Conservation (phyloP, 139 green algal genomes). For the Dunaliella primolecta region DNA sequence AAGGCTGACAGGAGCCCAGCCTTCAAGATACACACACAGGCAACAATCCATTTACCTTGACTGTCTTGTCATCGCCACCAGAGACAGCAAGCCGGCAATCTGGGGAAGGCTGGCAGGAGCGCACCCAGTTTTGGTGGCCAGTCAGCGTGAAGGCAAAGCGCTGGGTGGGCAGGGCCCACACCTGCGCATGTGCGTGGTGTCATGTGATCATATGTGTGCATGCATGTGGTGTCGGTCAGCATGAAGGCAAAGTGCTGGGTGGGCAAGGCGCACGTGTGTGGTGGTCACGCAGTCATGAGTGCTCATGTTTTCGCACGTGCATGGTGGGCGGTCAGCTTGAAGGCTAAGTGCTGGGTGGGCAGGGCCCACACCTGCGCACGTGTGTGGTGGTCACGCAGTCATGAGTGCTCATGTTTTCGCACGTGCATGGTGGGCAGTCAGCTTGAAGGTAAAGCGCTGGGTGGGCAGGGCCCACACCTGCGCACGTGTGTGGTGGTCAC, state of each 20-base stretch:
- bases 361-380: constrained; percentile 73
- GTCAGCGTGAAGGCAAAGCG: constrained; percentile 75
- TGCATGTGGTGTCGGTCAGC: constrained; percentile 56
- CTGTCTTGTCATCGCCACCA: constrained; percentile 78
- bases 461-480: constrained; percentile 78
- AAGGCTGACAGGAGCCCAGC: constrained; percentile 73
- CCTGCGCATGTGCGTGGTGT: constrained; percentile 35
- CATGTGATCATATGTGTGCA: not conserved
- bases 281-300: no score
- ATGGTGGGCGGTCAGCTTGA: constrained; percentile 75
- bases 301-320: no score
- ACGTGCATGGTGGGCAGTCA: constrained; percentile 71
- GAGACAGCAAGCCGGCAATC: constrained; percentile 76
- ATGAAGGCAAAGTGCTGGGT: constrained; percentile 76
- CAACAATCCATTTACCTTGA: no score
- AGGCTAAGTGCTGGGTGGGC: constrained; percentile 72
- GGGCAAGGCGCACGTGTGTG: constrained; percentile 75
- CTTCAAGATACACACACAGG: no score
- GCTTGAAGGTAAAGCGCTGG: constrained; percentile 76
- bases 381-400: not conserved
- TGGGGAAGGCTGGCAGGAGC: constrained; percentile 64
- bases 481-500: not conserved
- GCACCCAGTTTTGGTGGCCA: constrained; percentile 88
- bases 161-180: constrained; percentile 78
- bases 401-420: not conserved